A percentile compares a stretch with the other conserved stretches of the same genome.
Conservation (phyloP, 164 flowering plant species). For the Stephania yunnanensis region DNA sequence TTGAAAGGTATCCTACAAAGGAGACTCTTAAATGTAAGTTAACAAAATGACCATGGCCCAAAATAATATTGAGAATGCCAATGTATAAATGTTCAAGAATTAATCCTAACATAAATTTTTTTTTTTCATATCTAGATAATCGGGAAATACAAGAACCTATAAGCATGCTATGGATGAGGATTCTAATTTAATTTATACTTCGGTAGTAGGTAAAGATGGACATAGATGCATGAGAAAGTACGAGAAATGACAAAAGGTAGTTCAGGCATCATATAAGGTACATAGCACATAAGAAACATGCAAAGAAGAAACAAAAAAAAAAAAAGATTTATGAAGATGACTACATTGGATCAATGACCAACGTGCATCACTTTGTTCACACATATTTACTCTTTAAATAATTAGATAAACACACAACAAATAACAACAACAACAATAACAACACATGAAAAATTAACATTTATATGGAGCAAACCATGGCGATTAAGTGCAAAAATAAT, state of each 20-base stretch:
- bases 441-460: no score
- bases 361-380: no score
- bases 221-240: neutral
- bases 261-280: neutral
- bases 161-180: neutral
- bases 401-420: no score
- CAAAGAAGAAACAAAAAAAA: no score
- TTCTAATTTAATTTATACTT: neutral
- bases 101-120: constrained; percentile 1
- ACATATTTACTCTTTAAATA: no score
- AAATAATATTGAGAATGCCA: neutral
- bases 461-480: no score
- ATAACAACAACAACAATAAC: no score
- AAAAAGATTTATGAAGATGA: no score
- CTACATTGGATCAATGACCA: no score
- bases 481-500: no score
- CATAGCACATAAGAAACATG: neutral
- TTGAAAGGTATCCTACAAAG: constrained; percentile 74
- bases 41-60: neutral
- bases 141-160: neutral
- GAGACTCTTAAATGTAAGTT: constrained; percentile 14
- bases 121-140: neutral
- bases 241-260: neutral
- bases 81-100: neutral
- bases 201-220: neutral